phyloP scores from a whole-genome alignment of 2,329 filamentous ascomycete species.

The Neopestalotiopsis sp. region DNA sequence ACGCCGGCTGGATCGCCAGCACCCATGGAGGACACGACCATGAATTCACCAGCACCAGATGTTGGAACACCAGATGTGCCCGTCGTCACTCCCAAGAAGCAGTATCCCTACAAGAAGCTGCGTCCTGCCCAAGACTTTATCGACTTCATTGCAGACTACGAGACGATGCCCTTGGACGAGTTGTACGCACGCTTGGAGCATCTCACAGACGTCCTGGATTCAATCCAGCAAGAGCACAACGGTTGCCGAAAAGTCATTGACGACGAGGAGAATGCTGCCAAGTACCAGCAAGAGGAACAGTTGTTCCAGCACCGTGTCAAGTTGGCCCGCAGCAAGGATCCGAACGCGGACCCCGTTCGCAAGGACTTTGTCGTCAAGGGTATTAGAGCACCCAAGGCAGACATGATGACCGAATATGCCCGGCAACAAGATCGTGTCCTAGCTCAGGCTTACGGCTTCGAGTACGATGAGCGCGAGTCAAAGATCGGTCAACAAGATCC shows the following conservation, averaged over 20 bases:
- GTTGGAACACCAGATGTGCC: constrained; percentile 24
- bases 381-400: constrained; percentile 50
- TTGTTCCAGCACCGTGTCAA: constrained; percentile 46
- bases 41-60: constrained; percentile 42
- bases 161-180: constrained; percentile 53
- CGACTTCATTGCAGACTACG: constrained; percentile 53
- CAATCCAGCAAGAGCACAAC: constrained; percentile 62
- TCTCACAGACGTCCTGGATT: constrained; percentile 50
- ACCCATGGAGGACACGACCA: constrained; percentile 37
- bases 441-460: constrained; percentile 65
- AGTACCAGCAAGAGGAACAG: constrained; percentile 53
- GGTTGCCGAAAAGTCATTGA: constrained; percentile 56
- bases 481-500: constrained; percentile 67
- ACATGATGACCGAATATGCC: constrained; percentile 50
- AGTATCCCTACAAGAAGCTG: constrained; percentile 56
- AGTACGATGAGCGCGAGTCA: constrained; percentile 63
- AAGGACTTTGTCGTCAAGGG: constrained; percentile 62
- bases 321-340: constrained; percentile 46
- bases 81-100: constrained; percentile 29
- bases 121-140: constrained; percentile 56
- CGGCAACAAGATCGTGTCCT: constrained; percentile 61
- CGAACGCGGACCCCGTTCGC: constrained; percentile 49
- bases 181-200: constrained; percentile 51
- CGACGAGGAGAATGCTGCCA: constrained; percentile 62
- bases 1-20: constrained; percentile 38